Evolutionary conservation across 2,329 filamentous ascomycete genomes (phyloP).

Genomic region (Ophiostoma populinum): DNA sequence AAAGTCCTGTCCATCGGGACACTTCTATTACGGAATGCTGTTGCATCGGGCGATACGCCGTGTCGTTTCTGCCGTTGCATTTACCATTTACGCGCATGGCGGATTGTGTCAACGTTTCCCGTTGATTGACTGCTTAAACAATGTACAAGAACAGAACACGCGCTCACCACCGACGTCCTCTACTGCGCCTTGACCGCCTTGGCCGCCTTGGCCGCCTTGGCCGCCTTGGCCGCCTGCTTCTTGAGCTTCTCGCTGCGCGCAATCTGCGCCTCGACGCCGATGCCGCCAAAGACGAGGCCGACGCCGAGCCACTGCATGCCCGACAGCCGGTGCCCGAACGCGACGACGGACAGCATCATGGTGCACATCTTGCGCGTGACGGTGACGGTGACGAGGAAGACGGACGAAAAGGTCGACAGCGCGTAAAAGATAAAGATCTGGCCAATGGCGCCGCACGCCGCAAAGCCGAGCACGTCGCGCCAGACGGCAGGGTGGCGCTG

Average conservation of each 20-base stretch:
- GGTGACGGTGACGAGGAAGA: constrained; percentile 87
- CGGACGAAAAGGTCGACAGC: constrained; percentile 74
- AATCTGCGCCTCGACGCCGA: constrained; percentile 77
- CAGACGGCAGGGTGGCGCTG: constrained; percentile 62
- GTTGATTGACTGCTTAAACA: not conserved
- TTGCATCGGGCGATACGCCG: too few relatives aligned
- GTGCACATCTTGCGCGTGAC: constrained; percentile 98
- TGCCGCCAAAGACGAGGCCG: constrained; percentile 81
- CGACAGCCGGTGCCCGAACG: constrained; percentile 77
- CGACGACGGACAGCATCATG: constrained; percentile 90
- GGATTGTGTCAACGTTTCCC: not conserved
- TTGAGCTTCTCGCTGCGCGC: constrained; percentile 66
- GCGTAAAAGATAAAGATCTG: constrained; percentile 98
- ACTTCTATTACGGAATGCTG: too few relatives aligned
- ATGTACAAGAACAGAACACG: not conserved
- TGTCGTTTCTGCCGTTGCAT: too few relatives aligned
- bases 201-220: constrained; percentile 30
- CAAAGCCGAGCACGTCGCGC: constrained; percentile 78
- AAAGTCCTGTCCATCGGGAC: too few relatives aligned
- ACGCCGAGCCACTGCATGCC: constrained; percentile 92
- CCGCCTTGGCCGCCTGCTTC: constrained; percentile 42
- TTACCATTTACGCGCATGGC: too few relatives aligned
- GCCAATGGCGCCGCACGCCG: constrained; percentile 75
- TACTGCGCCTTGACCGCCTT: constrained; percentile 23
- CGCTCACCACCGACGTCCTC: not conserved